Percentiles rank a stretch among this genome's conserved stretches.
phyloP scores from a whole-genome alignment of 2,329 filamentous ascomycete species.

The Capronia coronata region DNA sequence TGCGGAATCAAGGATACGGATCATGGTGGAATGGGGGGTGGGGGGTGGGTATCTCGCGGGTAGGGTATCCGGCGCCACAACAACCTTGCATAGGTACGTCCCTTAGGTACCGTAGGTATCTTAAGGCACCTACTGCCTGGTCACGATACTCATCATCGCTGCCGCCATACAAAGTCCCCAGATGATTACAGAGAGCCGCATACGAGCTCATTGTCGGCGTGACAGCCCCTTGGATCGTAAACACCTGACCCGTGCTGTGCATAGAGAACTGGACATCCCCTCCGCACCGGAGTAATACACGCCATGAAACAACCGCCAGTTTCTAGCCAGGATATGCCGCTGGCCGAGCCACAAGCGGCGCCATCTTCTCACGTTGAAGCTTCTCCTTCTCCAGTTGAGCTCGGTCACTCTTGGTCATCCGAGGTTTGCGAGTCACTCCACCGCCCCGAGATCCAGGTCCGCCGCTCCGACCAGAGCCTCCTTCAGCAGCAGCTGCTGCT shows the following conservation, averaged over 20 bases:
- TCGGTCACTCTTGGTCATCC: conserved; percentile 79
- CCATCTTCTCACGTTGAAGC: conserved; percentile 59
- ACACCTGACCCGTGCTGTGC: neutral
- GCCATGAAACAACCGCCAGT: neutral
- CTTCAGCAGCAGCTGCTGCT: conserved; percentile 22
- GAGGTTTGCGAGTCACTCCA: conserved; percentile 68
- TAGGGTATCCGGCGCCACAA: no score
- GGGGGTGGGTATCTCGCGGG: no score
- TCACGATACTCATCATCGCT: no score
- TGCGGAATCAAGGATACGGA: no score
- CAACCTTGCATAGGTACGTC: no score
- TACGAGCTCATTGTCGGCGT: neutral
- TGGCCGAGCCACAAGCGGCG: conserved; percentile 31
- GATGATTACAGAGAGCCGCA: neutral
- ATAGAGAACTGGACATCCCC: neutral
- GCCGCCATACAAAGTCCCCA: no score
- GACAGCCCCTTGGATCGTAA: neutral
- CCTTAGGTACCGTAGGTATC: no score
- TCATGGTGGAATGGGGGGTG: no score
- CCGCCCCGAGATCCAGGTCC: conserved; percentile 27
- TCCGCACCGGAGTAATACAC: neutral
- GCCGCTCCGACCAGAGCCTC: conserved; percentile 20
- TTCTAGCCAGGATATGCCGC: conserved; percentile 17
- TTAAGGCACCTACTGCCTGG: no score
- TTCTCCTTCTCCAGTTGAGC: conserved; percentile 76